Percentiles rank a stretch among this genome's conserved stretches.
Conservation (phyloP, 2,329 filamentous ascomycete species). For the Ophiosphaerella narmari region DNA sequence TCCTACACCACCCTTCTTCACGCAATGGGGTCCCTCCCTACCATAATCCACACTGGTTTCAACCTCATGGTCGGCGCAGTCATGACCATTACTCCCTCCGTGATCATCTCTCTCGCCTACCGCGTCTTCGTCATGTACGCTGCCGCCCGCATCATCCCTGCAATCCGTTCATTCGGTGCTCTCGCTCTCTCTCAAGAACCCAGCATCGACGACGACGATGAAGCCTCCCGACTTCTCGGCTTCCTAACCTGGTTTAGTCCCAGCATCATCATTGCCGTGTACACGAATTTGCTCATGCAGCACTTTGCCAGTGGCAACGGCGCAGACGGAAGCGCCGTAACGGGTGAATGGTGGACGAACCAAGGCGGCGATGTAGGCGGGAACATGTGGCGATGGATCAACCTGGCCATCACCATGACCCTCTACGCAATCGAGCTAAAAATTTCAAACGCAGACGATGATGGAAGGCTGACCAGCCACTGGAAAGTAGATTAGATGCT, state of each 20-base stretch:
- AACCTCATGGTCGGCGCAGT: slow-evolving; percentile 89
- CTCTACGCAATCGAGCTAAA: slow-evolving; percentile 91
- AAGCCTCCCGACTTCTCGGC: slow-evolving; percentile 77
- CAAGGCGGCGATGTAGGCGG: slow-evolving; percentile 81
- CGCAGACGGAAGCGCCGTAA: slow-evolving; percentile 50
- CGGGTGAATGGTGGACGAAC: slow-evolving; percentile 78
- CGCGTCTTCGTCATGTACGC: slow-evolving; percentile 94
- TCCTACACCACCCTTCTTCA: slow-evolving; percentile 92
- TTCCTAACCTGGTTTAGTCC: slow-evolving; percentile 94
- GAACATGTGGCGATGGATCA: slow-evolving; percentile 92
- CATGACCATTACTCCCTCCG: slow-evolving; percentile 92
- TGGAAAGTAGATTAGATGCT: slow-evolving; percentile 82
- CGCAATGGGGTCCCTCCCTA: slow-evolving; percentile 79
- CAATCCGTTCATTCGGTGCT: slow-evolving; percentile 84
- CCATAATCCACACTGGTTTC: slow-evolving; percentile 79
- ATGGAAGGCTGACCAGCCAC: slow-evolving; percentile 73
- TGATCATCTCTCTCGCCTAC: slow-evolving; percentile 93
- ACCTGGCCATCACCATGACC: slow-evolving; percentile 84
- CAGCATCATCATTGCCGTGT: slow-evolving; percentile 91
- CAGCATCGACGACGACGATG: slow-evolving; percentile 81
- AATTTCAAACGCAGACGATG: slow-evolving; percentile 79
- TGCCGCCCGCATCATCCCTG: slow-evolving; percentile 92
- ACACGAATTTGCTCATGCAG: slow-evolving; percentile 92
- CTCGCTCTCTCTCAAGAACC: slow-evolving; percentile 82
- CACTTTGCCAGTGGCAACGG: slow-evolving; percentile 77